phyloP scores from a whole-genome alignment of 768 basidiomycete genomes.

The Kondoa subrosea region DNA sequence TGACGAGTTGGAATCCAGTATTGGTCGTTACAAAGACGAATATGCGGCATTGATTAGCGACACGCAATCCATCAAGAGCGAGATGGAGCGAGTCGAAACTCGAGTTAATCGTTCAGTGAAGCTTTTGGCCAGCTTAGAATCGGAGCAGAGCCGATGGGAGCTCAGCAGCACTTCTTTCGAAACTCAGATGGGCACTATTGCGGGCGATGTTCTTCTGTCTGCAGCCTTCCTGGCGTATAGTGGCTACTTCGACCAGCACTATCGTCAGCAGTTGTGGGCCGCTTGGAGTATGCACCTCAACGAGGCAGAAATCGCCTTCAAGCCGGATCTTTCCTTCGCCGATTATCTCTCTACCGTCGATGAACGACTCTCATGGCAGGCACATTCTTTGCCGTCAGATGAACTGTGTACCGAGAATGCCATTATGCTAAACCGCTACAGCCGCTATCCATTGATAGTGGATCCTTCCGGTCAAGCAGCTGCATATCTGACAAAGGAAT shows the following conservation, averaged over 20 bases:
- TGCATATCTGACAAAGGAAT: slow-evolving; percentile 79
- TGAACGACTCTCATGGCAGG: slow-evolving; percentile 87
- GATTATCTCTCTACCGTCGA: slow-evolving; percentile 96
- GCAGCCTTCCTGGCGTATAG: slow-evolving; percentile 93
- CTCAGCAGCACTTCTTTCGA: slow-evolving; percentile 87
- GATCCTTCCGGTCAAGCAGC: slow-evolving; percentile 97
- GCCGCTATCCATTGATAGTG: slow-evolving; percentile 90
- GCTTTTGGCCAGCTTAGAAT: slow-evolving; percentile 78
- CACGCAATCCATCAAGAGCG: slow-evolving; percentile 86
- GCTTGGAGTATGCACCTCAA: slow-evolving; percentile 78
- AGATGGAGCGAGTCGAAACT: slow-evolving; percentile 94
- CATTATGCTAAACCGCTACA: slow-evolving; percentile 98
- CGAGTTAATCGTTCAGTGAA: slow-evolving; percentile 97
- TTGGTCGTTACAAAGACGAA: slow-evolving; percentile 85
- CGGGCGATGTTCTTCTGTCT: slow-evolving; percentile 87
- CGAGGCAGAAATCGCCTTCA: slow-evolving; percentile 81
- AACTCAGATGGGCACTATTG: slow-evolving; percentile 93
- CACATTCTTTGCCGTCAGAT: slow-evolving; percentile 85
- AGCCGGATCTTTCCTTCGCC: slow-evolving; percentile 73
- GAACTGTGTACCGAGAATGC: slow-evolving; percentile 94
- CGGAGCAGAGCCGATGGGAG: slow-evolving; percentile 89
- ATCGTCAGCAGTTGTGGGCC: slow-evolving; percentile 93
- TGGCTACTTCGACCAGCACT: slow-evolving; percentile 96
- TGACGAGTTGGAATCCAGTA: slow-evolving; percentile 76
- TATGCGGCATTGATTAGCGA: slow-evolving; percentile 93